A percentile compares a stretch with the other conserved stretches of the same genome.
phyloP scores from a whole-genome alignment of 176 grass and related monocot genomes.

The Raddia distichophylla region DNA sequence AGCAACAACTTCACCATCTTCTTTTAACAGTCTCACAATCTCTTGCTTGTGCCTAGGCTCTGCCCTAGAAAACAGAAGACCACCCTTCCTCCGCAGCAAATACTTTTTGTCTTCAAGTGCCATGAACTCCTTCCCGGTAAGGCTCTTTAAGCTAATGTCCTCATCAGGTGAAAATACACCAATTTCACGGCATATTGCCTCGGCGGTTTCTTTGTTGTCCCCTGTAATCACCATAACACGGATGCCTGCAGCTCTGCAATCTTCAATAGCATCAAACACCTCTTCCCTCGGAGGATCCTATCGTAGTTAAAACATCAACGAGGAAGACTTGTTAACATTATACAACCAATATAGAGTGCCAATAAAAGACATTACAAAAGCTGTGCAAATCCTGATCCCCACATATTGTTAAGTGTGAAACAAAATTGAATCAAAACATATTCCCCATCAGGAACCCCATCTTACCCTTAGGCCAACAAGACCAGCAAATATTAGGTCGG shows the following conservation, averaged over 20 bases:
- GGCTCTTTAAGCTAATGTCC: constrained; percentile 77
- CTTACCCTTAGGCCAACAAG: constrained; percentile 87
- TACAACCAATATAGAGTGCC: background rate
- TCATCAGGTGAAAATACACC: constrained; percentile 78
- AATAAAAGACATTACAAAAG: constrained; percentile 3
- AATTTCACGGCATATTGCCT: constrained; percentile 95
- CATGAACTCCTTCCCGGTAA: constrained; percentile 95
- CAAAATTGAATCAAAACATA: background rate
- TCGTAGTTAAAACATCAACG: constrained; percentile 37
- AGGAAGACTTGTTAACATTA: background rate
- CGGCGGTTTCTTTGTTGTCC: constrained; percentile 99
- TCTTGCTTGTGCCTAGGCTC: constrained; percentile 99
- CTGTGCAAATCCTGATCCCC: background rate
- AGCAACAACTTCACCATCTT: constrained; percentile 96
- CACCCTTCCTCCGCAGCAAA: constrained; percentile 62
- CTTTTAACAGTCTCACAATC: constrained; percentile 91
- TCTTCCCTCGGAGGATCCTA: constrained; percentile 98
- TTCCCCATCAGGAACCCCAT: background rate
- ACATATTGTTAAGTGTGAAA: background rate
- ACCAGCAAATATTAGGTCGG: constrained; percentile 76
- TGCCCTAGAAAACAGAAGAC: constrained; percentile 93
- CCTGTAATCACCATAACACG: constrained; percentile 98
- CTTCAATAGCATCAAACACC: constrained; percentile 91
- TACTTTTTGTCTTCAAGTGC: constrained; percentile 67
- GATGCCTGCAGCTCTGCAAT: constrained; percentile 94